A percentile compares a stretch with the other conserved stretches of the same genome.
Evolutionary conservation across 164 flowering plant species (phyloP).

Genomic region (Stephania cephalantha): DNA sequence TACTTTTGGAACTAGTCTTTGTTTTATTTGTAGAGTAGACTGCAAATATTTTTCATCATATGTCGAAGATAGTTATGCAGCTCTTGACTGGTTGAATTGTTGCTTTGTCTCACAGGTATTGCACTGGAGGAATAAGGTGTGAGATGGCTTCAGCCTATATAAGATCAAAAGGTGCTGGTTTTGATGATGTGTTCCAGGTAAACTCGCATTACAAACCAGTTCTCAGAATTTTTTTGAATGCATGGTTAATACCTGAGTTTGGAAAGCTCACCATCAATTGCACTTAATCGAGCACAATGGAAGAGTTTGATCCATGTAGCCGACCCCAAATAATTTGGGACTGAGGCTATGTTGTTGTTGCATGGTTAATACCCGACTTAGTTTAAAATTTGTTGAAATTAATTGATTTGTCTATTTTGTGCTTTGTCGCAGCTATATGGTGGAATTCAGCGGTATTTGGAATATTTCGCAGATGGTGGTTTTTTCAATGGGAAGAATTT

Average conservation of each 20-base stretch:
- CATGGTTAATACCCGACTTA: neutral
- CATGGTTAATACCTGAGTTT: neutral
- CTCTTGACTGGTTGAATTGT: neutral
- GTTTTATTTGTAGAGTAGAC: neutral
- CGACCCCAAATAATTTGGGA: no score
- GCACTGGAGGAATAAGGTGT: constrained; percentile 98
- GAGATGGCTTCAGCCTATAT: constrained; percentile 99
- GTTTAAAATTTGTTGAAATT: neutral
- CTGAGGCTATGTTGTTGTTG: neutral
- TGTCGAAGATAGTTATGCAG: neutral
- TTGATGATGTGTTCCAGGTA: constrained; percentile 92
- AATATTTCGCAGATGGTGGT: constrained; percentile 92
- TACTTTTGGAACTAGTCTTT: neutral
- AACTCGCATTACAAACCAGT: constrained; percentile 6
- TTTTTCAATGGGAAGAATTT: constrained; percentile 93
- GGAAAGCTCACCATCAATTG: no score
- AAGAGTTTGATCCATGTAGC: no score
- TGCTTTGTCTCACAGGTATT: constrained; percentile 58
- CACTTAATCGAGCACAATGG: no score
- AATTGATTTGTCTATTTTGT: neutral
- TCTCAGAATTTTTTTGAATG: neutral
- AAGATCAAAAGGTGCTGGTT: constrained; percentile 82
- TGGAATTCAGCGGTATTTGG: constrained; percentile 93
- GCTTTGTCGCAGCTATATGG: constrained; percentile 66
- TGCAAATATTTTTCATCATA: no score